These are phyloP conservation scores for Blastomyces gilchristii DNA, from an alignment of 2,329 filamentous ascomycete genomes.

Conservation along the genomic window DNA sequence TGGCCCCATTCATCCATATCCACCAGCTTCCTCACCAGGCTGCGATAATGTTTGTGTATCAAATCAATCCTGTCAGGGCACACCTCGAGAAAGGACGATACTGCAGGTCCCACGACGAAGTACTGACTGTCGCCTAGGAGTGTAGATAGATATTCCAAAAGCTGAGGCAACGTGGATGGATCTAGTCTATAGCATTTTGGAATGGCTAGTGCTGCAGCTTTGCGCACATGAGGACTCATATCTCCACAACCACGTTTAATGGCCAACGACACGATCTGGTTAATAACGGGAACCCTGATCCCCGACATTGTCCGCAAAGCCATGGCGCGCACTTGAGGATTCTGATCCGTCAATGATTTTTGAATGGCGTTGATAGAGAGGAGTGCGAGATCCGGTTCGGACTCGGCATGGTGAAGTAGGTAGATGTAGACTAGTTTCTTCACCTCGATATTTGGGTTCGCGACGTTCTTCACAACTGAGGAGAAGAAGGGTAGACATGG, in stretches of 20 bases:
- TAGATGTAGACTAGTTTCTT: conserved; percentile 99
- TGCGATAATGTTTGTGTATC: conserved; percentile 80
- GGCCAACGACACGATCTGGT: conserved; percentile 88
- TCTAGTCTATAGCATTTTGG: conserved; percentile 93
- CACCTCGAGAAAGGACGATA: conserved; percentile 77
- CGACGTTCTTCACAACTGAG: conserved; percentile 96
- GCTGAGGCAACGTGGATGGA: conserved; percentile 69
- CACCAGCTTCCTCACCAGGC: conserved; percentile 76
- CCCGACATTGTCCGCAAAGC: conserved; percentile 94
- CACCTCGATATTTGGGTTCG: conserved; percentile 84
- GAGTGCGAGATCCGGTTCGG: conserved; percentile 87
- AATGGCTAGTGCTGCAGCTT: conserved; percentile 84
- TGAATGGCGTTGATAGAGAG: conserved; percentile 98
- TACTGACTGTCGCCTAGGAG: conserved; percentile 87
- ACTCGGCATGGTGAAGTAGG: conserved; percentile 89
- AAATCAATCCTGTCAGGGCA: conserved; percentile 81
- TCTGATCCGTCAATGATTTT: conserved; percentile 87
- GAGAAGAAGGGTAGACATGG: conserved; percentile 90
- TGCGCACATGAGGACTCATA: conserved; percentile 89
- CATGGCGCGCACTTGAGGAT: conserved; percentile 80
- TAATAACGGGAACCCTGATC: conserved; percentile 94
- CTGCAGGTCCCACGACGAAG: conserved; percentile 89
- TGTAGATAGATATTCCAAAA: conserved; percentile 68
- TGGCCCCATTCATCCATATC: conserved; percentile 99
- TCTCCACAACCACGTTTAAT: conserved; percentile 91